Conservation (phyloP, 2,329 filamentous ascomycete genomes). For the Cladophialophora psammophila region DNA sequence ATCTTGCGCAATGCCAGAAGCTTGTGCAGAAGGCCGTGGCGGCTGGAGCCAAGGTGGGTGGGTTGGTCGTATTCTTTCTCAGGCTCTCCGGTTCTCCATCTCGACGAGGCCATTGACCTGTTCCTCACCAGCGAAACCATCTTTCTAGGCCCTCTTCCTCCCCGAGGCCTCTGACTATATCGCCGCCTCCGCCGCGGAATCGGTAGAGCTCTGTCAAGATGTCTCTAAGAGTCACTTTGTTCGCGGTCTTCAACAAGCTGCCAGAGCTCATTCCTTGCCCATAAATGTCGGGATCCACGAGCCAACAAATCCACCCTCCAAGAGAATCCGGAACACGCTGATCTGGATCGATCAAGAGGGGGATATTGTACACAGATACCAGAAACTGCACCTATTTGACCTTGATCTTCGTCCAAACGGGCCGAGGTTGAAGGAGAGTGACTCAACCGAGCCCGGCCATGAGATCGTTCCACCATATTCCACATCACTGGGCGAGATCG, state of each 20-base stretch:
- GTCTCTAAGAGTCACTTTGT: constrained; percentile 75
- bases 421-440: constrained; percentile 68
- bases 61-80: background rate
- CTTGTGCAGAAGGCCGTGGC: constrained; percentile 75
- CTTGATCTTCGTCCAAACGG: constrained; percentile 60
- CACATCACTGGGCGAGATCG: constrained; percentile 77
- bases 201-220: constrained; percentile 73
- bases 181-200: constrained; percentile 70
- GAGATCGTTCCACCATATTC: constrained; percentile 72
- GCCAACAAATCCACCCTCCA: constrained; percentile 59
- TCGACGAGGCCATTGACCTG: constrained; percentile 27
- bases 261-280: constrained; percentile 67
- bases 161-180: constrained; percentile 95
- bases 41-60: constrained; percentile 75
- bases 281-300: constrained; percentile 92
- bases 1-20: constrained; percentile 77
- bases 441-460: constrained; percentile 71
- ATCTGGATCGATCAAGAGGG: constrained; percentile 72
- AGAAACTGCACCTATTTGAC: constrained; percentile 93
- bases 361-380: constrained; percentile 69
- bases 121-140: constrained; percentile 22
- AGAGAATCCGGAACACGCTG: constrained; percentile 68
- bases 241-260: constrained; percentile 73
- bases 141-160: constrained; percentile 76
- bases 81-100: background rate